Evolutionary conservation across 176 grass and related monocot genomes (phyloP), one percentile per base, ranked within the genome.

Genomic region (Oryza coarctata): DNA sequence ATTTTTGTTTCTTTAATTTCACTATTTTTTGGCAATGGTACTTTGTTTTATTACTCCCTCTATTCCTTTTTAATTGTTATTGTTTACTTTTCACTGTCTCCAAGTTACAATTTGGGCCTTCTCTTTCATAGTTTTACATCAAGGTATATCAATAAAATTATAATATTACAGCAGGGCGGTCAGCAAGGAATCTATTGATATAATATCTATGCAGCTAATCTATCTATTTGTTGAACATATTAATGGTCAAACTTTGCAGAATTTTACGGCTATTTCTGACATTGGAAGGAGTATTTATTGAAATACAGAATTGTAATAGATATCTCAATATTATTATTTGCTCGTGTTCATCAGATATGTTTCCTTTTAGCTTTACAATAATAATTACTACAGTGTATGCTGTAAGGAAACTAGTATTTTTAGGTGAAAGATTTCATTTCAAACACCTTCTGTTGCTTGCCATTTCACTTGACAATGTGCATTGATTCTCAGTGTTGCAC

Each of bases 401-500:
- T 60, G 20, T 75, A 65, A 27, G 34, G 75, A 71, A 88, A 74
- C 22, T 68, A 72, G 33, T 45, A 79, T 63, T 9, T 78, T 88
- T 15, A 43, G 22, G 22, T 6, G 9, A 83, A 73, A 55, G 70
- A 39, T 36, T 30, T 40, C 7, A 65, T 72, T 31, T 34, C 67
- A 78, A 50, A 28, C 40, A 10, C 26, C 27, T 76, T 47, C 28
- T 50, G 18, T 11, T 29, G 43, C 25, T 3, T 79, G 22, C 47
- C 26, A 32, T 66, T 75, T 67, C 20, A 63, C 28, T 73, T 70
- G 4, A 82, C 68, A 76, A 17, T 75, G 55, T 28, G 28, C 28
- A 43, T 31, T 83, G 9, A 12, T 70, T 58, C 25, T 69, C 32
- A 68, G 27, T 76, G 38, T 25, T 84, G 10, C 23, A 38, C 72